These are phyloP conservation scores for Dictyostelium intermedium DNA, from an alignment of 78 protist species.

Conservation along the genomic window DNA sequence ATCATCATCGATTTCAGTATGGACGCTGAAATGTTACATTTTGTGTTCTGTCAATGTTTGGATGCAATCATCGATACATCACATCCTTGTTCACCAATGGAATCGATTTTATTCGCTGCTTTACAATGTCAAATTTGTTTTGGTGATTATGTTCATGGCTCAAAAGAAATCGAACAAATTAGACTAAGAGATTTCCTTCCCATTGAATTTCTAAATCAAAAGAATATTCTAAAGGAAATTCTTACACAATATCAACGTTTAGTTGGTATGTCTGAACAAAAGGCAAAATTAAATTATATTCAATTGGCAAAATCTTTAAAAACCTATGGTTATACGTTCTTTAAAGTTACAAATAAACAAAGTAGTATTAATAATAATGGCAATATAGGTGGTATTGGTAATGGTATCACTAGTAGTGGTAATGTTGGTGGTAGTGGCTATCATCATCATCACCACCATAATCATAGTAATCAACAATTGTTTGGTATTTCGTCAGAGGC, in stretches of 20 bases:
- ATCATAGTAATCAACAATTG: background rate
- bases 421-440: background rate
- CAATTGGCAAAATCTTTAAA: slow-evolving; percentile 77
- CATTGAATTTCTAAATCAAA: slow-evolving; percentile 24
- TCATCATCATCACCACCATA: background rate
- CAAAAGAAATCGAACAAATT: slow-evolving; percentile 26
- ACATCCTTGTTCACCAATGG: slow-evolving; percentile 76
- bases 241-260: slow-evolving; percentile 43
- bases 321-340: slow-evolving; percentile 77
- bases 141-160: slow-evolving; percentile 62
- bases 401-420: too few relatives aligned
- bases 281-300: slow-evolving; percentile 68
- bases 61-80: slow-evolving; percentile 75
- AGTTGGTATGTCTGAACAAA: slow-evolving; percentile 70
- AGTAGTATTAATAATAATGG: background rate
- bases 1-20: slow-evolving; percentile 52
- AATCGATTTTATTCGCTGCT: slow-evolving; percentile 88
- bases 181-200: slow-evolving; percentile 60
- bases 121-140: slow-evolving; percentile 81
- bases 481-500: slow-evolving; percentile 79
- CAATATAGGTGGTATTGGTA: background rate
- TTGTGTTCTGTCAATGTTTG: slow-evolving; percentile 76
- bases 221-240: slow-evolving; percentile 29
- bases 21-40: slow-evolving; percentile 64
- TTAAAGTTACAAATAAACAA: slow-evolving; percentile 19